A percentile compares a stretch with the other conserved stretches of the same genome.
Evolutionary conservation across 2,329 filamentous ascomycete genomes (phyloP).

Genomic region (Sclerotinia trifoliorum): DNA sequence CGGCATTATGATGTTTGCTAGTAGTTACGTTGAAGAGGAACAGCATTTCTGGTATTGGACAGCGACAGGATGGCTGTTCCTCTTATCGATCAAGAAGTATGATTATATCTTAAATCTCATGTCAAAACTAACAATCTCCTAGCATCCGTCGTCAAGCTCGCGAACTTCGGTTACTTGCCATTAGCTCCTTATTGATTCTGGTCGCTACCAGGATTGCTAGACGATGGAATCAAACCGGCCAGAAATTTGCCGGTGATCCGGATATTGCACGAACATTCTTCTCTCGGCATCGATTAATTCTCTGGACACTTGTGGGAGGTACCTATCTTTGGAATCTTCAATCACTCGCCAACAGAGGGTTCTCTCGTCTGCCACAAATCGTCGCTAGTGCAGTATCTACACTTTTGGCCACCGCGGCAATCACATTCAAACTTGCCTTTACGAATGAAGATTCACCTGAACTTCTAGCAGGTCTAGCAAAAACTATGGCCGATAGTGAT

Average conservation of each 20-base stretch:
- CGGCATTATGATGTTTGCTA: constrained; percentile 92
- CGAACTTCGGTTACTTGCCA: constrained; percentile 24
- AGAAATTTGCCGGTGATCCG: constrained; percentile 88
- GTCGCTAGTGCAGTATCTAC: constrained; percentile 41
- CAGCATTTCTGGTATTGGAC: constrained; percentile 99
- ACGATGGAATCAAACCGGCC: constrained; percentile 95
- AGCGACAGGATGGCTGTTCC: constrained; percentile 65
- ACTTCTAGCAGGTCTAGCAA: constrained; percentile 54
- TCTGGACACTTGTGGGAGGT: constrained; percentile 72
- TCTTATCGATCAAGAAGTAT: constrained; percentile 50
- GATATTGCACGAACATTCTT: constrained; percentile 79
- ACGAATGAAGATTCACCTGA: constrained; percentile 87
- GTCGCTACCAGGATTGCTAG: constrained; percentile 64
- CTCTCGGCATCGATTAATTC: constrained; percentile 57
- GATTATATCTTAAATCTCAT: neutral
- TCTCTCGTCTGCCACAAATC: constrained; percentile 35
- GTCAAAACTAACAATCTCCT: constrained; percentile 19
- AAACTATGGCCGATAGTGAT: constrained; percentile 33
- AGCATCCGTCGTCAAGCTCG: constrained; percentile 32
- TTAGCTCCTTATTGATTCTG: constrained; percentile 50
- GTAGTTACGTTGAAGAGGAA: constrained; percentile 96
- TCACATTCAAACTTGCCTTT: constrained; percentile 88
- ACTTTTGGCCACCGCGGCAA: constrained; percentile 53
- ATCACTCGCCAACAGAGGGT: constrained; percentile 32
- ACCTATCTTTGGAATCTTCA: constrained; percentile 60